Conservation (phyloP, 257 asterid genomes). For the Gentiana straminea region DNA sequence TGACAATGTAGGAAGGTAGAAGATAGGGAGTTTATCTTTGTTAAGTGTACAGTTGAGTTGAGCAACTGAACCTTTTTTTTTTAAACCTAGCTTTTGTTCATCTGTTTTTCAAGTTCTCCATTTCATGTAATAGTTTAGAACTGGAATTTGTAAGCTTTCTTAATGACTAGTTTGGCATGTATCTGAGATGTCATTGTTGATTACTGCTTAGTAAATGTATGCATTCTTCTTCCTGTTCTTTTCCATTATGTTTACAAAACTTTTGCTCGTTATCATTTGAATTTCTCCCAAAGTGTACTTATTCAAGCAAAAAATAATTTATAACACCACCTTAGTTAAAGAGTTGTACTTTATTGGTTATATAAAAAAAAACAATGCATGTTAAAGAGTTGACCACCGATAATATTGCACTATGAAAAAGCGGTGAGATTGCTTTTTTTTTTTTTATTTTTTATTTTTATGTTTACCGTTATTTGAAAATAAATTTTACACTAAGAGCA, state of each 20-base stretch:
- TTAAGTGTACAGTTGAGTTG: constrained; percentile 22
- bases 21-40: constrained; percentile 4
- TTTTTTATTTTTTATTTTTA: too few relatives aligned
- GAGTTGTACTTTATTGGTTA: constrained; percentile 2
- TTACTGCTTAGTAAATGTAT: too few relatives aligned
- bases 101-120: not conserved
- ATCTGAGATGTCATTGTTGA: not conserved
- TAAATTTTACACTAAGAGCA: too few relatives aligned
- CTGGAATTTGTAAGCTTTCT: not conserved
- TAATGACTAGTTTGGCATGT: not conserved
- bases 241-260: not conserved
- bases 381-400: too few relatives aligned
- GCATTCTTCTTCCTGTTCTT: not conserved
- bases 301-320: too few relatives aligned
- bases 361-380: too few relatives aligned
- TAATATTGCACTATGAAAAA: too few relatives aligned
- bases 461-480: too few relatives aligned
- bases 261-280: too few relatives aligned
- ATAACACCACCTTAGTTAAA: too few relatives aligned
- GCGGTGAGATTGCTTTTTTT: too few relatives aligned
- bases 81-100: constrained; percentile 2
- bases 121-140: constrained; percentile 12
- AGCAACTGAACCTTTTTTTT: constrained; percentile 12
- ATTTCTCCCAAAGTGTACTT: too few relatives aligned
- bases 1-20: constrained; percentile 35